phyloP scores from a whole-genome alignment of 352 stramenopile genomes.

The Globisporangium nagaii region DNA sequence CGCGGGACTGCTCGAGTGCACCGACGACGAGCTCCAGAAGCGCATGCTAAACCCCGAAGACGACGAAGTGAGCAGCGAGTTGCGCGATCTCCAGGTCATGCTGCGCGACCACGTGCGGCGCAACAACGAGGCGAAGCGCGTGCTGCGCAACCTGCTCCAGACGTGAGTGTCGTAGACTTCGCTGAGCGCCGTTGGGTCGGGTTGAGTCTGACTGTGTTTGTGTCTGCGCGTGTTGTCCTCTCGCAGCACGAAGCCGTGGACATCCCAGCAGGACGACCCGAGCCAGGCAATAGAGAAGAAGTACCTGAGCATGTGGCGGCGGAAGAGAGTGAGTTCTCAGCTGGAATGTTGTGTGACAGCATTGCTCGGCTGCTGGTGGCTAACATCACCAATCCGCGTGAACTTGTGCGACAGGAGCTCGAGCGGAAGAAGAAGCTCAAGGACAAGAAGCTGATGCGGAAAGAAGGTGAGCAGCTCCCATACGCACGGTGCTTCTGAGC shows the following conservation, averaged over 20 bases:
- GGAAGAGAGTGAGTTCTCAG: constrained; percentile 41
- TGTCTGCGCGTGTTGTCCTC: too few relatives aligned
- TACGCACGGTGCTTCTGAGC: neutral
- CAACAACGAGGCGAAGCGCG: constrained; percentile 60
- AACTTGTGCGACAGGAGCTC: constrained; percentile 36
- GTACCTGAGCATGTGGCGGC: constrained; percentile 56
- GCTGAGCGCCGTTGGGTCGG: too few relatives aligned
- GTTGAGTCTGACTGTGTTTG: neutral
- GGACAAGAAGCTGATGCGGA: constrained; percentile 62
- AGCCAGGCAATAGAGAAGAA: constrained; percentile 43
- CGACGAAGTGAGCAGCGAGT: constrained; percentile 63
- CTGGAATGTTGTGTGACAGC: neutral
- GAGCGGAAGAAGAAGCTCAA: constrained; percentile 69
- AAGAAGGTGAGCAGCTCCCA: constrained; percentile 56
- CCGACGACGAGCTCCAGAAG: constrained; percentile 18
- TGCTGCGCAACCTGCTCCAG: constrained; percentile 47
- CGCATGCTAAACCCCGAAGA: constrained; percentile 28
- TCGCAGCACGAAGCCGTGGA: constrained; percentile 62
- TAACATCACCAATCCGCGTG: too few relatives aligned
- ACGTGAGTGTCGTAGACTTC: neutral
- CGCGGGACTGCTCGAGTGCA: constrained; percentile 47
- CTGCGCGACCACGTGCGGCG: constrained; percentile 31
- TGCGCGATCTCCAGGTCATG: constrained; percentile 42
- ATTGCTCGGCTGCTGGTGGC: too few relatives aligned
- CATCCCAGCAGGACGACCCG: constrained; percentile 38